Base-by-base conservation (phyloP, 1,284 basidiomycete species). In the Phaffia rhodozyma region DNA sequence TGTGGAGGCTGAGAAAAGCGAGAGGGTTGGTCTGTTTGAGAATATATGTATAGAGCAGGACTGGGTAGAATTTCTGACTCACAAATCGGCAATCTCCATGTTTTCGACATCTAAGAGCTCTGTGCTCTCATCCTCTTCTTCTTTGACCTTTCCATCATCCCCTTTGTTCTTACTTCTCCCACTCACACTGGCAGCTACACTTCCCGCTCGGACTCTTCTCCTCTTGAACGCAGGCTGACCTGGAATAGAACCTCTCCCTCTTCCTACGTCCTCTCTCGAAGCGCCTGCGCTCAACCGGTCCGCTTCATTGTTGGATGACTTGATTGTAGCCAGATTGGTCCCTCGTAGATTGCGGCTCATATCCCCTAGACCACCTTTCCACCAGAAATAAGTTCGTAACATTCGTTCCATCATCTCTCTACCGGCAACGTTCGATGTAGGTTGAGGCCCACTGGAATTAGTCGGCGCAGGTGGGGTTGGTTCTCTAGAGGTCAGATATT, bases 321-420 rank as follows among this genome's bases (percentile, higher is more conserved):
- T 23, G 55, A 50, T 60, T 60, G 50, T 43, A 61, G 57, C 47
- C 43, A 30, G 18, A 53, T 63, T 51, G 61, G 67, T 34, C 61
- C 67, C 54, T 58, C 66, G 57, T 61, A 68, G 62, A 47, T 62
- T 66, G 34, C 66, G 60, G 53, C 63, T 60, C 63, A 68, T 66
- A 32, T 68, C 68, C 25, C 67, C 67, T 18, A 68, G 67, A 49
- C 71, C 68, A 9, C 82, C 79, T 74, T 91, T 93, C 90, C 89
- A 91, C 78, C 81, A 85, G 23, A 96, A 79, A 73, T 92, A 91
- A 29, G 79, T 74, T 6, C 81, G 78, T 13, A 94, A 77, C 68
- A 85, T 86, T 18, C 78, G 76, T 70, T 86, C 79, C 85, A 97
- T 89, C 86, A 97, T 86, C 58, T 72, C 76, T 62, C 83, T 78